Evolutionary conservation across 2,329 filamentous ascomycete genomes (phyloP).

Genomic region (Penicillium crustosum): DNA sequence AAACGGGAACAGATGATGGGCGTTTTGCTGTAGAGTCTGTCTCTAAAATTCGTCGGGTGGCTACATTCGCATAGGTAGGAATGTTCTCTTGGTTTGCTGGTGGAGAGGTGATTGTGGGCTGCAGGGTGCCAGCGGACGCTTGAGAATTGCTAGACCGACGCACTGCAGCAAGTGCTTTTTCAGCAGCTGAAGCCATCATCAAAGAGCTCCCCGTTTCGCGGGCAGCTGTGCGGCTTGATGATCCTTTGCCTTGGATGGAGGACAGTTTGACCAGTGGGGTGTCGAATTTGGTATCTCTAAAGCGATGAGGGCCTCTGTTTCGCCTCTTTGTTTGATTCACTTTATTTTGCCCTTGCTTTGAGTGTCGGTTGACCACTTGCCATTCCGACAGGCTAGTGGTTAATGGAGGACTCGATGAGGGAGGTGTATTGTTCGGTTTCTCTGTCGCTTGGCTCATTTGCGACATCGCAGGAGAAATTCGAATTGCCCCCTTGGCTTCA

Average conservation of each 20-base stretch:
- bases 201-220: constrained; percentile 23
- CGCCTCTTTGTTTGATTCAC: constrained; percentile 8
- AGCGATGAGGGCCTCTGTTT: constrained; percentile 18
- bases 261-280: constrained; percentile 30
- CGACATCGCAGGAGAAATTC: constrained; percentile 32
- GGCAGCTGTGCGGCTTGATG: constrained; percentile 24
- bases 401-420: constrained; percentile 26
- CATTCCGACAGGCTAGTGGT: constrained; percentile 32
- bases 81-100: constrained; percentile 28
- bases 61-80: constrained; percentile 38
- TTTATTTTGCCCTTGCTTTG: constrained; percentile 16
- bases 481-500: constrained; percentile 27
- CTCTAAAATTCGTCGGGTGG: constrained; percentile 27
- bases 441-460: constrained; percentile 35
- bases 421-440: constrained; percentile 23
- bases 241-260: constrained; percentile 32
- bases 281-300: constrained; percentile 22
- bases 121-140: constrained; percentile 18
- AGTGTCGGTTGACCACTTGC: constrained; percentile 32
- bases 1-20: constrained; percentile 23
- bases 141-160: constrained; percentile 39
- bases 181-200: constrained; percentile 36
- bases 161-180: constrained; percentile 40
- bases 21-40: constrained; percentile 16
- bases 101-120: constrained; percentile 4